Base-by-base conservation (phyloP, 768 basidiomycete genomes). In the Mycena capillaripes region DNA sequence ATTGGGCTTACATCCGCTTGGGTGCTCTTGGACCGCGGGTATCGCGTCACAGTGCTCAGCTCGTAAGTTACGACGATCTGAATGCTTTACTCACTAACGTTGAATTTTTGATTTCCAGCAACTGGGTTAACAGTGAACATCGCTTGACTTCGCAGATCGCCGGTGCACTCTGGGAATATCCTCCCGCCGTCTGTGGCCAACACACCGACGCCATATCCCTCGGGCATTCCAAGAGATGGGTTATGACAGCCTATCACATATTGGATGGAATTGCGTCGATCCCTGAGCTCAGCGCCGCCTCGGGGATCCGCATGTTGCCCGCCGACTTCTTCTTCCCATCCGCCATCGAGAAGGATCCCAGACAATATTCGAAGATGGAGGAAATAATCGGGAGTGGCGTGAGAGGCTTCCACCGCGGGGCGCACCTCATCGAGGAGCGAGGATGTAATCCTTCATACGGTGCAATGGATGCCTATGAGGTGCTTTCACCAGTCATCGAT, bases 101-200 rank as follows among this genome's bases (percentile, higher is more conserved):
- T 46, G 42, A 16, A 55, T 36, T 4, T 4, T 57, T n/a, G n/a
- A 30, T 61, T n/a, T 59, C n/a, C 32, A 60, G 60, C 1, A 44
- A 36, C 4, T 69, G 48, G 48, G 68, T 61, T 2, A 69, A 56
- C 57, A 61, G 48, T 52, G 29, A 59, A 19, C 56, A 27, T 16
- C 68, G 23, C 48, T 46, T 50, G 19, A 44, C 19, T 56, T 55
- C 75, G 2, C 67, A 67, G 50, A 69, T 44, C 42, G 53, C 38
- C 60, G 55, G 58, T 23, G 50, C 60, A 17, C 80, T 81, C 25
- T 84, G 83, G 83, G 83, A 84, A 66, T 83, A 78, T 71, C 83
- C 83, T 1, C 83, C 83, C 21, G 83, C 83, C 4, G 83, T 84
- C 23, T 84, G 83, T 69, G 83, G 83, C 53, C 76, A 80, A 44